Conservation (phyloP, 1,139 yeast genomes). For the Yamadazyma sp. region DNA sequence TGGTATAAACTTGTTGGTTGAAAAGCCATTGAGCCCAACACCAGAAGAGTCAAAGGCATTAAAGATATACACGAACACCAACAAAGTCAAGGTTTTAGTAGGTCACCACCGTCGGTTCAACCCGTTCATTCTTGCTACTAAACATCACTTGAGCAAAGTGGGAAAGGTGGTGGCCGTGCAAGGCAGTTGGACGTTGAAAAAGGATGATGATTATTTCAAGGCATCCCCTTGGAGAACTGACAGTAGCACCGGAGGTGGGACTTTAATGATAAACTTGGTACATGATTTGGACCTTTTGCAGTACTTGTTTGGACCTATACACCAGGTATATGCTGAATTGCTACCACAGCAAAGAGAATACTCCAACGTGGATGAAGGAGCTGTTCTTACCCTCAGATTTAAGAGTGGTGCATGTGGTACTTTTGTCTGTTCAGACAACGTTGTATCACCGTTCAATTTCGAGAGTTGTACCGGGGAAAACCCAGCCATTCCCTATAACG, state of each 20-base stretch:
- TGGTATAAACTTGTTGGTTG: slow-evolving; percentile 40
- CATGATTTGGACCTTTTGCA: slow-evolving; percentile 45
- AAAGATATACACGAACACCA: slow-evolving; percentile 24
- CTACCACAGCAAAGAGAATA: slow-evolving; percentile 32
- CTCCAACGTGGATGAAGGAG: slow-evolving; percentile 42
- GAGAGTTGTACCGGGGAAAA: slow-evolving; percentile 47
- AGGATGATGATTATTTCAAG: slow-evolving; percentile 35
- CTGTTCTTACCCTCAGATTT: slow-evolving; percentile 38
- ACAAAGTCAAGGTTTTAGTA: slow-evolving; percentile 33
- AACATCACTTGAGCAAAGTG: slow-evolving; percentile 26
- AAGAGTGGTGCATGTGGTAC: slow-evolving; percentile 42
- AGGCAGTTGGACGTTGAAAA: slow-evolving; percentile 43
- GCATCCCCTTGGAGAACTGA: slow-evolving; percentile 43
- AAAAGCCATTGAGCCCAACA: slow-evolving; percentile 42
- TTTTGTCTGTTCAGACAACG: slow-evolving; percentile 43
- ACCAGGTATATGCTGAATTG: slow-evolving; percentile 39
- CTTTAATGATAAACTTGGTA: slow-evolving; percentile 39
- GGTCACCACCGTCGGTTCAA: slow-evolving; percentile 49
- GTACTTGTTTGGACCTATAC: slow-evolving; percentile 41
- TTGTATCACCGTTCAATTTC: slow-evolving; percentile 42
- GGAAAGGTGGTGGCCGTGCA: slow-evolving; percentile 39
- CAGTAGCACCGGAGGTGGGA: slow-evolving; percentile 37
- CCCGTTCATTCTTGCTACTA: slow-evolving; percentile 40
- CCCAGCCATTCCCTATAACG: slow-evolving; percentile 38
- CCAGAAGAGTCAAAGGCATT: slow-evolving; percentile 36